Evolutionary conservation across 805 yeast genomes (phyloP).

Genomic region (Pichia pseudocactophila): DNA sequence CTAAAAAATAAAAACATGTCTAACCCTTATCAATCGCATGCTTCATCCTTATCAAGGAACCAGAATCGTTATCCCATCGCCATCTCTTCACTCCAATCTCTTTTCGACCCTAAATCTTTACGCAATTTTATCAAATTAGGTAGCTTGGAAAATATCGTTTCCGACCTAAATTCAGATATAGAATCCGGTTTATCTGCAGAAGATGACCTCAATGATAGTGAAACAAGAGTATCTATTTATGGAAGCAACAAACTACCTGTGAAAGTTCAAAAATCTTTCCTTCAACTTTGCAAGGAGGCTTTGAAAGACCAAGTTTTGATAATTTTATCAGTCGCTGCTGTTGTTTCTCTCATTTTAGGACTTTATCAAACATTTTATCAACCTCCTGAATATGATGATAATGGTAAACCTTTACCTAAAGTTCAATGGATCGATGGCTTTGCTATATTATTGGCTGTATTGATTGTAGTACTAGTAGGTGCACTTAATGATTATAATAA

Average conservation of each 20-base stretch:
- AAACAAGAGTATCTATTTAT: conserved; percentile 38
- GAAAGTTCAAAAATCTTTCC: conserved; percentile 58
- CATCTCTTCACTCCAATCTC: conserved; percentile 31
- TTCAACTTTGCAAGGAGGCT: conserved; percentile 67
- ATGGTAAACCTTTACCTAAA: conserved; percentile 67
- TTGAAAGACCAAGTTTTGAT: conserved; percentile 86
- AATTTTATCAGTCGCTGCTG: conserved; percentile 75
- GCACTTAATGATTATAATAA: conserved; percentile 96
- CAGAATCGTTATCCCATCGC: conserved; percentile 17
- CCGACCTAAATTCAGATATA: conserved; percentile 18
- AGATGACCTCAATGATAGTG: conserved; percentile 20
- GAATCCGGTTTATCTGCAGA: conserved; percentile 33
- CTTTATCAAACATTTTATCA: conserved; percentile 87
- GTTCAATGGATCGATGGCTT: conserved; percentile 99
- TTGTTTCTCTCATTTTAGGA: conserved; percentile 83
- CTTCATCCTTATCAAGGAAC: not conserved
- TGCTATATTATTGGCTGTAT: conserved; percentile 86
- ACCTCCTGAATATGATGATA: conserved; percentile 65
- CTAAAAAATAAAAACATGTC: not conserved
- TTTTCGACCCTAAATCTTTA: conserved; percentile 60
- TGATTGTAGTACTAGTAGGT: conserved; percentile 87
- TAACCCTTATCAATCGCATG: conserved; percentile 10
- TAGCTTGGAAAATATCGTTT: conserved; percentile 31
- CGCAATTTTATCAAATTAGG: conserved; percentile 34
- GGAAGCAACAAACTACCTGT: conserved; percentile 72